phyloP scores from a whole-genome alignment of 2,329 filamentous ascomycete genomes.

The Hymenoscyphus infarciens region DNA sequence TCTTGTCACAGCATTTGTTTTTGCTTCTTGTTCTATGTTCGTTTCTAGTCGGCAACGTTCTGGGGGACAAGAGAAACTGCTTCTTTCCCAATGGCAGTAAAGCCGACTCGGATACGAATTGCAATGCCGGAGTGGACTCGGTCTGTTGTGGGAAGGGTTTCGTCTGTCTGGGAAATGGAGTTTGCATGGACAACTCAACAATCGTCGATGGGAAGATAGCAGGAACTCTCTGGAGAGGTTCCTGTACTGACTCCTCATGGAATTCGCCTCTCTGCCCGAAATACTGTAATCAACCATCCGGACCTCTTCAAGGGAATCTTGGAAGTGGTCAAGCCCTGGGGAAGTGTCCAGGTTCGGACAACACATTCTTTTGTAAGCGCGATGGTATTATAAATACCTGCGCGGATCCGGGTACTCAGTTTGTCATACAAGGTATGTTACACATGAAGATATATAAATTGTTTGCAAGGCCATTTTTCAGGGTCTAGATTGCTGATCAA shows the following conservation, averaged over 20 bases:
- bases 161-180: constrained; percentile 11
- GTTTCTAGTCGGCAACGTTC: not conserved
- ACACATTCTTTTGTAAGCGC: constrained; percentile 8
- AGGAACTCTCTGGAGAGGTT: constrained; percentile 4
- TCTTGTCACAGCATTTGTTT: not conserved
- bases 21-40: constrained; percentile 1
- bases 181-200: constrained; percentile 11
- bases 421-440: constrained; percentile 10
- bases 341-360: constrained; percentile 1
- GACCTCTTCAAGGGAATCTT: constrained; percentile 3
- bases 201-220: not conserved
- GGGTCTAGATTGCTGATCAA: not conserved
- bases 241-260: constrained; percentile 10
- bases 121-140: constrained; percentile 2
- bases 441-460: not conserved
- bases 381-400: constrained; percentile 2
- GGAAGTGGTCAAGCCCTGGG: constrained; percentile 6
- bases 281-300: constrained; percentile 3
- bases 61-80: not conserved
- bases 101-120: not conserved
- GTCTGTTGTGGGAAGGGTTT: constrained; percentile 11
- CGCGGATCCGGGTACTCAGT: not conserved
- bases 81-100: constrained; percentile 6
- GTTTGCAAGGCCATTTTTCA: not conserved
- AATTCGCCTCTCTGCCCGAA: constrained; percentile 9